These are phyloP conservation scores for Teratosphaeria viscida DNA, from an alignment of 2,329 filamentous ascomycete genomes.

Conservation along the genomic window DNA sequence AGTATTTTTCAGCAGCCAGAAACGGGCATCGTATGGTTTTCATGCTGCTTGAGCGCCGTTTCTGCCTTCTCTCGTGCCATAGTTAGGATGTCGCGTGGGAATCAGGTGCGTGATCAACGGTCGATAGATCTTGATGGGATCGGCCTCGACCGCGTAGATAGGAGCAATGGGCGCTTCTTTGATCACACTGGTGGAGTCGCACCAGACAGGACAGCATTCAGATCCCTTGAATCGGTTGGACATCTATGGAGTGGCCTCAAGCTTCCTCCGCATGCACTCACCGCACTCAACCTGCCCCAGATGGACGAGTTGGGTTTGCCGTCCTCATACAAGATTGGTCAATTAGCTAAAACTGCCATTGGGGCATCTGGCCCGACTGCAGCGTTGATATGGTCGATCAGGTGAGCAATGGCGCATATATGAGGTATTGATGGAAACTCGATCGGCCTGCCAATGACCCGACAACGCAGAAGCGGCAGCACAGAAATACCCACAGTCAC, in stretches of 20 bases:
- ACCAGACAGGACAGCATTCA: background rate
- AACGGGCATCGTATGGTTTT: too few species aligned
- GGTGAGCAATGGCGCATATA: slow-evolving; percentile 11
- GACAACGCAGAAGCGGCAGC: background rate
- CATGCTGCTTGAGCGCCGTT: too few species aligned
- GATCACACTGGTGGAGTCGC: background rate
- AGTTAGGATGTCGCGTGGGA: too few species aligned
- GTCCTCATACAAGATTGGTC: slow-evolving; percentile 46
- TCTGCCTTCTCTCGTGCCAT: too few species aligned
- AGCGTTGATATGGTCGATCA: slow-evolving; percentile 31
- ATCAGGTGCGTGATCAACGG: too few species aligned
- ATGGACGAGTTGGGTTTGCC: slow-evolving; percentile 12
- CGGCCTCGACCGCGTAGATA: background rate
- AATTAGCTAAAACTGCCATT: slow-evolving; percentile 44
- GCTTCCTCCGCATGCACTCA: background rate
- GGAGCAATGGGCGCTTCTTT: background rate
- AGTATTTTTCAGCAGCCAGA: too few species aligned
- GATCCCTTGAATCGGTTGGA: background rate
- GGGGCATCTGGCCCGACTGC: slow-evolving; percentile 42
- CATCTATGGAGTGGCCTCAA: background rate
- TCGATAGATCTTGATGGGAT: too few species aligned
- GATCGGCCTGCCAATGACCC: background rate
- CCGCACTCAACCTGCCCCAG: background rate
- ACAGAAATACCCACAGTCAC: slow-evolving; percentile 27
- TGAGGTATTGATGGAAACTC: slow-evolving; percentile 15